Evolutionary conservation across 306 rosid genomes (phyloP).

Genomic region (Pueraria montana): DNA sequence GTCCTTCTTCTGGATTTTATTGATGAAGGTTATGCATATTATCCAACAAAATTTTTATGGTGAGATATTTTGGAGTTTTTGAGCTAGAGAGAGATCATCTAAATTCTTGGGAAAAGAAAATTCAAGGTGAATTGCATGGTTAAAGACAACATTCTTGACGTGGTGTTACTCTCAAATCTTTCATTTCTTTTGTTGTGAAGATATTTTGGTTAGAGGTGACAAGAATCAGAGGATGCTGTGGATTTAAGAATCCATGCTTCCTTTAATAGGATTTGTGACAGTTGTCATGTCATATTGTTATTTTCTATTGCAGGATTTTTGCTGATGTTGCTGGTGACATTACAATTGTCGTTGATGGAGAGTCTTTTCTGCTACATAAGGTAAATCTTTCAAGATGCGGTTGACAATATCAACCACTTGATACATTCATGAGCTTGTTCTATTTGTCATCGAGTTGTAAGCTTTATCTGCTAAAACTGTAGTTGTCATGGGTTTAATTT

Average conservation of each 20-base stretch:
- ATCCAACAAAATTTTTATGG: conserved; percentile 2
- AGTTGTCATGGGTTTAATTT: conserved; percentile 5
- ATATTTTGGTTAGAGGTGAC: not conserved
- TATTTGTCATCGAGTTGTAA: conserved; percentile 10
- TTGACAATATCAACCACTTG: not conserved
- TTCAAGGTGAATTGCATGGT: conserved; percentile 3
- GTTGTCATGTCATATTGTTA: not conserved
- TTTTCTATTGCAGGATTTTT: conserved; percentile 66
- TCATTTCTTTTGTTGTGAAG: conserved; percentile 8
- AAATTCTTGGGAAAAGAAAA: not conserved
- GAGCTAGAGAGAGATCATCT: not conserved
- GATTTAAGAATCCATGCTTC: conserved; percentile 1
- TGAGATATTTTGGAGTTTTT: conserved; percentile 4
- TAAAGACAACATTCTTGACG: not conserved
- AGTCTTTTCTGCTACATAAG: conserved; percentile 89
- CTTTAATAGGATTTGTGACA: conserved; percentile 14
- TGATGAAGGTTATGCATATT: not conserved
- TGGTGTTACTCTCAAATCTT: conserved; percentile 8
- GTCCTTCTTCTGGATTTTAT: not conserved
- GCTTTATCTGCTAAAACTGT: conserved; percentile 20
- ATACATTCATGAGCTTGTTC: conserved; percentile 8
- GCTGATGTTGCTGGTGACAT: conserved; percentile 95
- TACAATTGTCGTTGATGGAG: conserved; percentile 79
- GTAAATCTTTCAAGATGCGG: conserved; percentile 50
- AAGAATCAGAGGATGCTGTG: conserved; percentile 22